Conservation (phyloP, 768 basidiomycete species). For the Tremella yokohamensis region DNA sequence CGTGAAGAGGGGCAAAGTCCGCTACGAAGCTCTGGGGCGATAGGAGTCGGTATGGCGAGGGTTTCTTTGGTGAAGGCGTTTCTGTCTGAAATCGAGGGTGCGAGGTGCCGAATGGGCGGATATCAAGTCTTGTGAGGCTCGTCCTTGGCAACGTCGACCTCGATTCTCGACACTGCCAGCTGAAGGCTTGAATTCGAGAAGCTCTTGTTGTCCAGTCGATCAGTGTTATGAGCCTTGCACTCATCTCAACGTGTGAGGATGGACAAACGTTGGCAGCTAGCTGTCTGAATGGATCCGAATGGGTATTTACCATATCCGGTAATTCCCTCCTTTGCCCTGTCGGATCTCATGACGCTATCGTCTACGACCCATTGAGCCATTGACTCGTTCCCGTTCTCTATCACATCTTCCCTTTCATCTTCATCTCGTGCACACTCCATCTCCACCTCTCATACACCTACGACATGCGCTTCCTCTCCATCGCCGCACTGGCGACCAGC, state of each 20-base stretch:
- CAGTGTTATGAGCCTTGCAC: no score
- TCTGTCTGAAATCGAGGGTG: neutral
- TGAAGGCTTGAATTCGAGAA: no score
- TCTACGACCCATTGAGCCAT: neutral
- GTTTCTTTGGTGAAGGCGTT: slow-evolving; percentile 6
- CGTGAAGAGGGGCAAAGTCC: slow-evolving; percentile 37
- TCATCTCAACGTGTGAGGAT: neutral
- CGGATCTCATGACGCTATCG: neutral
- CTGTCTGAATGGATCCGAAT: neutral
- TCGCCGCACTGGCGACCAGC: neutral
- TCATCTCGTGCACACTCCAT: neutral
- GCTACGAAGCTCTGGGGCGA: slow-evolving; percentile 28
- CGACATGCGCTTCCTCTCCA: neutral
- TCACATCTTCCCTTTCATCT: neutral
- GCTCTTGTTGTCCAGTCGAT: no score
- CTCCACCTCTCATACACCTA: neutral
- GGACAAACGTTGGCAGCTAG: neutral
- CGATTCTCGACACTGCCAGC: neutral
- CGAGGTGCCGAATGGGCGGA: neutral
- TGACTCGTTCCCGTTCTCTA: neutral
- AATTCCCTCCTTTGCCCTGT: neutral
- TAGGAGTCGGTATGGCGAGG: slow-evolving; percentile 36
- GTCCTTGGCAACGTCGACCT: neutral
- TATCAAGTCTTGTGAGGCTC: neutral
- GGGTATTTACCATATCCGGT: slow-evolving; percentile 3